phyloP scores from a whole-genome alignment of 2,329 filamentous ascomycete genomes.

The Arachnopeziza araneosa region DNA sequence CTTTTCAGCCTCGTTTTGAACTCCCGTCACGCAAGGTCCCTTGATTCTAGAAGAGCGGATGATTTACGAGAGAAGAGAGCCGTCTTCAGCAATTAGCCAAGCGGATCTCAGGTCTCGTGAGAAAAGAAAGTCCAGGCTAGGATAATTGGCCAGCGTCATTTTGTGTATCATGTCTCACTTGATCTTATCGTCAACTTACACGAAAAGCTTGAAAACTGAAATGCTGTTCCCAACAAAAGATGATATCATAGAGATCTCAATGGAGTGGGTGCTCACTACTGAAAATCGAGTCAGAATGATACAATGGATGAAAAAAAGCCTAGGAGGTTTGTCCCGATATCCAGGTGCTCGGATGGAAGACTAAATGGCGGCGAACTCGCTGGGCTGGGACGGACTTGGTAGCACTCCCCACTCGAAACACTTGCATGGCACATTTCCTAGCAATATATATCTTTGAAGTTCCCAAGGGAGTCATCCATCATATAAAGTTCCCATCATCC shows the following conservation, averaged over 20 bases:
- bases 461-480: background rate
- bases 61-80: background rate
- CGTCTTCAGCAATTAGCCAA: background rate
- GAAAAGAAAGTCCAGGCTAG: too few species aligned
- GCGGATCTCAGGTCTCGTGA: too few species aligned
- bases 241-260: too few species aligned
- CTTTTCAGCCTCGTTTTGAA: background rate
- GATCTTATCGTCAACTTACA: background rate
- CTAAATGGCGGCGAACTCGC: background rate
- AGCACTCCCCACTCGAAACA: background rate
- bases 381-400: background rate
- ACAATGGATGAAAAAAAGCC: background rate
- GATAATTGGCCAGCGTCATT: too few species aligned
- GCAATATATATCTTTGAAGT: too few species aligned
- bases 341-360: background rate
- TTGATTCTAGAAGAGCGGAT: background rate
- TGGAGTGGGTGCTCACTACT: too few species aligned
- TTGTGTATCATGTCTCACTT: too few species aligned
- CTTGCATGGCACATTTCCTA: background rate
- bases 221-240: too few species aligned
- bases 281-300: too few species aligned
- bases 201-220: background rate
- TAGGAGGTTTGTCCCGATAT: background rate
- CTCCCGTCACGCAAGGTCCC: background rate
- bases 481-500: background rate